A percentile compares a stretch with the other conserved stretches of the same genome.
Conservation (phyloP, 495 filamentous ascomycete species). For the Terfezia boudieri region DNA sequence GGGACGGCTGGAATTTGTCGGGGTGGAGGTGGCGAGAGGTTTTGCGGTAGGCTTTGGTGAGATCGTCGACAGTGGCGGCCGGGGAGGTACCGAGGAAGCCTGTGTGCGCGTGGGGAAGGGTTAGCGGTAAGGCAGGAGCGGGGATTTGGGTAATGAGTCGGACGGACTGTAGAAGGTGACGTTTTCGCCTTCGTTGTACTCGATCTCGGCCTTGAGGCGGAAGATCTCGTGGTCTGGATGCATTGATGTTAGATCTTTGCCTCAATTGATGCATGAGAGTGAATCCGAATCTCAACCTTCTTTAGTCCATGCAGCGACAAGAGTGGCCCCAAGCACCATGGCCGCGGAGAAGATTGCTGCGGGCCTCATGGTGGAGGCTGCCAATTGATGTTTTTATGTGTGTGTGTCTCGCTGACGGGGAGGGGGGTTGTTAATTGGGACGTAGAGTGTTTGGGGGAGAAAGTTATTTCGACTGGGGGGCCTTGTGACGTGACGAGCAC, state of each 20-base stretch:
- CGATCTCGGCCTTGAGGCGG: conserved; percentile 67
- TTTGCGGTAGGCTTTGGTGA: conserved; percentile 84
- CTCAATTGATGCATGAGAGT: conserved; percentile 2
- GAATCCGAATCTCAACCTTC: conserved; percentile 36
- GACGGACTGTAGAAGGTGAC: conserved; percentile 66
- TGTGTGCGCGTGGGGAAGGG: conserved; percentile 10
- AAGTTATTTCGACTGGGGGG: too few relatives aligned
- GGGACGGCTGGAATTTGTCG: conserved; percentile 62
- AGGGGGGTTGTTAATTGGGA: not conserved
- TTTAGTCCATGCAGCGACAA: conserved; percentile 58
- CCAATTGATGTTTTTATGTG: not conserved
- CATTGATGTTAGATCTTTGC: not conserved
- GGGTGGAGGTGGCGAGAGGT: conserved; percentile 65
- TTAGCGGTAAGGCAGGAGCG: not conserved
- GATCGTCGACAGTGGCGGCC: conserved; percentile 60
- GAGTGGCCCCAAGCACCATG: conserved; percentile 33
- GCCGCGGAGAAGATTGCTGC: conserved; percentile 31
- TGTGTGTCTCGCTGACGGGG: not conserved
- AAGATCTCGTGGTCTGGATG: conserved; percentile 86
- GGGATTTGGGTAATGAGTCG: not conserved
- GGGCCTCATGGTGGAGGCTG: conserved; percentile 27
- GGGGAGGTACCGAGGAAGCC: conserved; percentile 58
- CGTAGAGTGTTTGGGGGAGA: too few relatives aligned
- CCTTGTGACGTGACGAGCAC: too few relatives aligned
- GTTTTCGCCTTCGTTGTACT: conserved; percentile 48